Base-by-base conservation (phyloP, 352 stramenopile genomes). In the Globisporangium lucens region DNA sequence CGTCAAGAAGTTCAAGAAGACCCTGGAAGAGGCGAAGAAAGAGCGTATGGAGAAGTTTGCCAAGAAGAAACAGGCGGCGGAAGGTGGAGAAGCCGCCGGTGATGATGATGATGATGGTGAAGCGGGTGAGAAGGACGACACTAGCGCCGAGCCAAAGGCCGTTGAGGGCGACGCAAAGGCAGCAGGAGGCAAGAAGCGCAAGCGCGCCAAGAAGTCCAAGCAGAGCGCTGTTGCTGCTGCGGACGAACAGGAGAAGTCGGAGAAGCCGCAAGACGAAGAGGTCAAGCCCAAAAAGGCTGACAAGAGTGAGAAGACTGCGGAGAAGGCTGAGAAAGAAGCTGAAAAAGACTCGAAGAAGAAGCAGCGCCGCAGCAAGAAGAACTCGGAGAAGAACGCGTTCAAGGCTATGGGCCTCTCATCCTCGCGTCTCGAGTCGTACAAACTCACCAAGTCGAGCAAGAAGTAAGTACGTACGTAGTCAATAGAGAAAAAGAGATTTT, bases 341-440 rank as follows among this genome's bases (percentile, higher is more conserved):
- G 24, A 0, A 38, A 29, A 30, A 43, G 53, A 55, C 38, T 55
- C 36, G 73, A 90, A 92, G 68, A 80, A 82, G 58, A 85, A 85
- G 59, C 77, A 83, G 13, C 75, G 73, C 57, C 78, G 79, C 56
- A 86, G 85, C 74, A 90, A 88, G 65, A 89, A 80, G 66, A 63
- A 67, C 30, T 62, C 68, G 22, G 72, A 76, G 36, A 77, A 79
- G 65, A 89, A 79, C 61, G 63, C 69, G 27, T 83, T 78, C 61
- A 77, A 75, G 22, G 63, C 73, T 17, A 91, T 82, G 9, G 82
- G 83, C 47, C 73, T 94, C 22, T 83, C 86, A 4, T 80, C 83
- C 30, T 94, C 86, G 72, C 86, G 86, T 49, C 76, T 94, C 56
- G 83, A 94, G 67, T 94, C 86, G 68, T 94, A 94, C 79, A 91